Percentiles rank a stretch among this genome's conserved stretches.
Evolutionary conservation across 805 yeast genomes (phyloP).

Genomic region (Candida silvatica): DNA sequence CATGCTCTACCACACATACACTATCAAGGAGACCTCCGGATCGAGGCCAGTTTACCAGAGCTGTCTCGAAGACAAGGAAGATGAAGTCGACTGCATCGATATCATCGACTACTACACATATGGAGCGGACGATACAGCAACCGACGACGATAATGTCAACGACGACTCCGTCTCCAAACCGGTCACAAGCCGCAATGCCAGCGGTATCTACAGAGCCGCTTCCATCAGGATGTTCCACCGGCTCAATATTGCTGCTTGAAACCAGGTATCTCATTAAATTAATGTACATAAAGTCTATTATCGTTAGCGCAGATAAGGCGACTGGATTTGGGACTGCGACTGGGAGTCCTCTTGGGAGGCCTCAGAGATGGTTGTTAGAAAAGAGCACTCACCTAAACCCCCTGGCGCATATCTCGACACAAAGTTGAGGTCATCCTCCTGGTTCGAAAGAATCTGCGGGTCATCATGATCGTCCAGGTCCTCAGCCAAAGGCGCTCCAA

Average conservation of each 20-base stretch:
- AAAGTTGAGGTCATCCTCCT: conserved; percentile 1
- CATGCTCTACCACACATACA: no score
- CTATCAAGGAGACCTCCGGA: no score
- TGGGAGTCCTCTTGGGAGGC: conserved; percentile 2
- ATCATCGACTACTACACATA: not conserved
- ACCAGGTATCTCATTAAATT: no score
- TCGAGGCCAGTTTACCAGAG: not conserved
- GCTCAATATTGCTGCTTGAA: no score
- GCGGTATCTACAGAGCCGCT: not conserved
- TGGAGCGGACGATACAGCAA: not conserved
- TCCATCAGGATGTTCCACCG: not conserved
- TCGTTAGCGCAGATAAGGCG: not conserved
- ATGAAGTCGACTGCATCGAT: not conserved
- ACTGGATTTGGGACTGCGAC: not conserved
- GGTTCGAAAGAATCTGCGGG: no score
- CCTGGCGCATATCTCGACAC: not conserved
- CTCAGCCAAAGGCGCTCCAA: no score
- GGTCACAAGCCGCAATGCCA: no score
- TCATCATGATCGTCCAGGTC: conserved; percentile 2
- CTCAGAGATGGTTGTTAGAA: conserved; percentile 3
- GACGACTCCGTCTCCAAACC: no score
- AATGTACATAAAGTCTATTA: conserved; percentile 1
- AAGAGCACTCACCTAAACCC: not conserved
- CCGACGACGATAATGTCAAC: no score
- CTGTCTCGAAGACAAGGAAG: no score